These are phyloP conservation scores for Candida labiduridarum DNA, from an alignment of 1,139 yeast species.

Conservation along the genomic window DNA sequence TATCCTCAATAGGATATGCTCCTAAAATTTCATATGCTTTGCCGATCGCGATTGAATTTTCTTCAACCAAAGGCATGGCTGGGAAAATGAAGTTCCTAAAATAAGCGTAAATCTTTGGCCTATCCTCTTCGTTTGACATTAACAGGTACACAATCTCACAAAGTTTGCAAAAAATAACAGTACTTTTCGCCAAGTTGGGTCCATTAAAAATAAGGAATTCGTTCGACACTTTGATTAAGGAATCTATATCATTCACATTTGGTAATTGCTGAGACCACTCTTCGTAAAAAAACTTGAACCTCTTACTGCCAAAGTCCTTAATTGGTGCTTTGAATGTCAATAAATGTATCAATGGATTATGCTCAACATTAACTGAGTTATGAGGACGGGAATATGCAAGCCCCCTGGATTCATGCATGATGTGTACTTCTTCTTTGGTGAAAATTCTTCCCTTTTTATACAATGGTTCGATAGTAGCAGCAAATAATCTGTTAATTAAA, in stretches of 20 bases:
- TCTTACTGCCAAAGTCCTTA: conserved; percentile 30
- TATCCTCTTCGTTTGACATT: conserved; percentile 24
- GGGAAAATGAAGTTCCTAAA: conserved; percentile 72
- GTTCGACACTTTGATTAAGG: conserved; percentile 48
- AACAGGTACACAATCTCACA: conserved; percentile 58
- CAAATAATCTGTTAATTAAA: conserved; percentile 54
- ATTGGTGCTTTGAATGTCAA: conserved; percentile 37
- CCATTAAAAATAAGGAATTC: conserved; percentile 60
- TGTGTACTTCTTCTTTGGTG: conserved; percentile 20
- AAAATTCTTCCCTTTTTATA: conserved; percentile 28
- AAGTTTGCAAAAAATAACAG: conserved; percentile 56
- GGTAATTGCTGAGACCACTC: conserved; percentile 53
- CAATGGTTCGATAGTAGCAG: conserved; percentile 54
- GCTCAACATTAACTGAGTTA: conserved; percentile 34
- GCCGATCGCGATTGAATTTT: conserved; percentile 64
- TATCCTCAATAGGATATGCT: conserved; percentile 57
- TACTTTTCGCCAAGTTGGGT: conserved; percentile 53
- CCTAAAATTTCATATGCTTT: conserved; percentile 60
- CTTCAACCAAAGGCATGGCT: conserved; percentile 58
- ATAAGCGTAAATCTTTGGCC: conserved; percentile 60
- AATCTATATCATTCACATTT: conserved; percentile 37
- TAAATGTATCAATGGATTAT: conserved; percentile 19
- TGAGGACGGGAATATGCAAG: conserved; percentile 34
- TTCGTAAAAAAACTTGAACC: conserved; percentile 50
- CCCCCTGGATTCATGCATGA: conserved; percentile 25